phyloP scores from a whole-genome alignment of 2,329 filamentous ascomycete genomes.

The Penicillium aurantiogriseum region DNA sequence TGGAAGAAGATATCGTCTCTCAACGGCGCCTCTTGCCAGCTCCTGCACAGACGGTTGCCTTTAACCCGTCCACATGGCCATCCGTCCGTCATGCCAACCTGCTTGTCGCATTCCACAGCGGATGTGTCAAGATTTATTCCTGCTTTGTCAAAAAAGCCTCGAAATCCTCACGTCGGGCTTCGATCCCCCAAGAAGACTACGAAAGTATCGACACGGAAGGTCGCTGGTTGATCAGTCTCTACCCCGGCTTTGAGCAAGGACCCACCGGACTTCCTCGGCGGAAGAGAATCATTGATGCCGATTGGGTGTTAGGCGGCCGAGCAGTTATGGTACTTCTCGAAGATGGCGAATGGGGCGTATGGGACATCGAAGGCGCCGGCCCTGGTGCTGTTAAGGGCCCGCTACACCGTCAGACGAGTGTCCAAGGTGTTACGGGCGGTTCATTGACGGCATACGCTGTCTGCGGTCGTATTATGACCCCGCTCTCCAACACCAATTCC shows the following conservation, averaged over 20 bases:
- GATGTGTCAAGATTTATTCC: constrained; percentile 58
- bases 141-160: constrained; percentile 41
- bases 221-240: constrained; percentile 46
- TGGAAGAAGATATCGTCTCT: constrained; percentile 42
- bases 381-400: constrained; percentile 42
- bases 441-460: constrained; percentile 45
- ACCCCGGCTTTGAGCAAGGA: constrained; percentile 41
- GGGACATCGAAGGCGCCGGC: constrained; percentile 49
- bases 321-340: constrained; percentile 47
- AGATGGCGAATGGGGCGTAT: constrained; percentile 51
- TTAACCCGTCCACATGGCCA: constrained; percentile 55
- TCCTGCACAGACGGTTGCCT: constrained; percentile 52
- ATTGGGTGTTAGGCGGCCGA: constrained; percentile 47
- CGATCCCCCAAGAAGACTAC: constrained; percentile 31
- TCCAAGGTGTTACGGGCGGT: constrained; percentile 42
- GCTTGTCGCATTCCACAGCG: constrained; percentile 55
- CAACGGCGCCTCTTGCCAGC: constrained; percentile 50
- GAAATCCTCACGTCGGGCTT: constrained; percentile 29
- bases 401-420: constrained; percentile 38
- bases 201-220: constrained; percentile 38
- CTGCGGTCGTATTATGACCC: constrained; percentile 39
- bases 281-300: constrained; percentile 46
- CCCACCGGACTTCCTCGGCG: constrained; percentile 32
- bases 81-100: constrained; percentile 54
- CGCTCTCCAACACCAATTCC: constrained; percentile 27